Evolutionary conservation across 2,329 filamentous ascomycete genomes (phyloP).

Genomic region (Triangularia verruculosa): DNA sequence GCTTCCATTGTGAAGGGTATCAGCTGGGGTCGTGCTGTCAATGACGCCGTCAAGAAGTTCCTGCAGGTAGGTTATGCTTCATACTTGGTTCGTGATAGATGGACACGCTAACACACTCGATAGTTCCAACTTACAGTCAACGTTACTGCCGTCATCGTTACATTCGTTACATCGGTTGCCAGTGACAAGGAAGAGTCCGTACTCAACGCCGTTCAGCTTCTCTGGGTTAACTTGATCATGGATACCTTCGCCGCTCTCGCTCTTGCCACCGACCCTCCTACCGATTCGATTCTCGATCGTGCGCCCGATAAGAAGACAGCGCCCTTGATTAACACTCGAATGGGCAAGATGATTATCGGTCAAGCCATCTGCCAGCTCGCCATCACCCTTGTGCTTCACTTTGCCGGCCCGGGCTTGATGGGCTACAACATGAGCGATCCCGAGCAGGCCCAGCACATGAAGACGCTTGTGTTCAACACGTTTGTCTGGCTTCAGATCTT

Average conservation of each 20-base stretch:
- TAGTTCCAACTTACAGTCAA: slow-evolving; percentile 70
- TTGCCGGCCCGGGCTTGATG: slow-evolving; percentile 61
- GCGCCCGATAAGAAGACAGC: slow-evolving; percentile 73
- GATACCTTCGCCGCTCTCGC: slow-evolving; percentile 79
- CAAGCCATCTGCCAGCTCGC: slow-evolving; percentile 74
- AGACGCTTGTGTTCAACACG: slow-evolving; percentile 74
- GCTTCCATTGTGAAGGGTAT: slow-evolving; percentile 63
- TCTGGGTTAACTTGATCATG: slow-evolving; percentile 86
- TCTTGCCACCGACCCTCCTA: slow-evolving; percentile 41
- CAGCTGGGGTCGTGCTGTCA: slow-evolving; percentile 63
- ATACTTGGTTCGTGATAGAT: background rate
- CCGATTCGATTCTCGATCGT: slow-evolving; percentile 42
- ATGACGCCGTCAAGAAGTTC: slow-evolving; percentile 64
- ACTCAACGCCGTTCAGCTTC: slow-evolving; percentile 72
- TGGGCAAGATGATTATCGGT: slow-evolving; percentile 90
- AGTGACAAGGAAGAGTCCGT: slow-evolving; percentile 62
- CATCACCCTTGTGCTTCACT: slow-evolving; percentile 66
- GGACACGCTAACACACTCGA: background rate
- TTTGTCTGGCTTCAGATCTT: slow-evolving; percentile 90
- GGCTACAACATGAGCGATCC: slow-evolving; percentile 47
- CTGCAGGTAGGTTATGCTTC: slow-evolving; percentile 43
- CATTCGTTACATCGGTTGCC: slow-evolving; percentile 73
- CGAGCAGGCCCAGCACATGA: slow-evolving; percentile 50
- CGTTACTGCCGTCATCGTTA: slow-evolving; percentile 74
- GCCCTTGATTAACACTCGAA: slow-evolving; percentile 68